A percentile compares a stretch with the other conserved stretches of the same genome.
Evolutionary conservation across 352 stramenopile species (phyloP).

Genomic region (Globisporangium splendens): DNA sequence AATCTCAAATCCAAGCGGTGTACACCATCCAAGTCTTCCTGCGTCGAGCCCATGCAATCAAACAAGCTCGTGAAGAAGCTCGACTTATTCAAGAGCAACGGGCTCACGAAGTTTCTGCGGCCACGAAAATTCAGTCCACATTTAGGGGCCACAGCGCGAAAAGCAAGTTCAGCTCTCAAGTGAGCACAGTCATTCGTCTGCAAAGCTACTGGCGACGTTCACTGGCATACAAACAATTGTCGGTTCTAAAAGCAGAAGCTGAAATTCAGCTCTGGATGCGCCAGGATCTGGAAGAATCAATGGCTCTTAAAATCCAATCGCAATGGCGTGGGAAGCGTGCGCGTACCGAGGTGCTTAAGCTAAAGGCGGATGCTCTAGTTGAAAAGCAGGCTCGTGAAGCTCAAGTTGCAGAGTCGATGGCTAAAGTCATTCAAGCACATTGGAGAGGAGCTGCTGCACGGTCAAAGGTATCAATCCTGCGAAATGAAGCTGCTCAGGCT

Average conservation of each 20-base stretch:
- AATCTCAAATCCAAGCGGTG: slow-evolving; percentile 21
- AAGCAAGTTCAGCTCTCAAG: slow-evolving; percentile 13
- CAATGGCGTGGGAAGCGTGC: slow-evolving; percentile 25
- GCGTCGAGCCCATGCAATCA: slow-evolving; percentile 12
- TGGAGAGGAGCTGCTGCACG: slow-evolving; percentile 20
- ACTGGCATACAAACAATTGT: slow-evolving; percentile 12
- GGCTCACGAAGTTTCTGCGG: slow-evolving; percentile 14
- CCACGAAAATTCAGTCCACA: slow-evolving; percentile 24
- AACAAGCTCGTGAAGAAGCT: slow-evolving; percentile 12
- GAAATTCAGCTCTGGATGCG: slow-evolving; percentile 14
- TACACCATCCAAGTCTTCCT: slow-evolving; percentile 30
- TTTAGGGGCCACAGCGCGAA: slow-evolving; percentile 16
- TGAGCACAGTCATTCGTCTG: slow-evolving; percentile 20
- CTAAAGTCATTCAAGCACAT: slow-evolving; percentile 25
- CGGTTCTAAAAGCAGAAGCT: slow-evolving; percentile 13
- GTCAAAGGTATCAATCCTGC: slow-evolving; percentile 7
- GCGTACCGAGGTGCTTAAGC: slow-evolving; percentile 8
- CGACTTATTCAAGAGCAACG: neutral
- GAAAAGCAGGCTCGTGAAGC: slow-evolving; percentile 4
- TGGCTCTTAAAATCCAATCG: slow-evolving; percentile 32
- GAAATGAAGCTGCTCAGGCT: neutral
- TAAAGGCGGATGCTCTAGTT: slow-evolving; percentile 8
- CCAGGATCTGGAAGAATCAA: slow-evolving; percentile 17
- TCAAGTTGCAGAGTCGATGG: slow-evolving; percentile 8
- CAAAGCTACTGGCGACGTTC: slow-evolving; percentile 32